phyloP scores from a whole-genome alignment of 257 asterid species.

The Nyctanthes arbortristis region DNA sequence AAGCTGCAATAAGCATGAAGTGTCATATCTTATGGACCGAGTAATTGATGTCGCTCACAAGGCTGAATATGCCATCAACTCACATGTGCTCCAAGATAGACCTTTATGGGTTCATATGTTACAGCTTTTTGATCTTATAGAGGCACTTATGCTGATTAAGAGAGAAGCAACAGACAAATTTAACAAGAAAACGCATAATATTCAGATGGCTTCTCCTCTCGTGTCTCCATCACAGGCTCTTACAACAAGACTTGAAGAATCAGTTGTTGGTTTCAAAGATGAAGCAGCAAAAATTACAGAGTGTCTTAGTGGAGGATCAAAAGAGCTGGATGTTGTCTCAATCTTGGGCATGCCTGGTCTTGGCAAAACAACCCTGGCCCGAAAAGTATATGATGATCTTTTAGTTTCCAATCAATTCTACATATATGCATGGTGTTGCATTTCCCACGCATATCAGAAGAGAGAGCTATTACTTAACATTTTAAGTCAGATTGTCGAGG shows the following conservation, averaged over 20 bases:
- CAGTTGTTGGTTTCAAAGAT: slow-evolving; percentile 23
- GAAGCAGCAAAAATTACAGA: slow-evolving; percentile 18
- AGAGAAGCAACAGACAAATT: background rate
- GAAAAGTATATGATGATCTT: slow-evolving; percentile 8
- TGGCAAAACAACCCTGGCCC: slow-evolving; percentile 26
- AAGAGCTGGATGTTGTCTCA: background rate
- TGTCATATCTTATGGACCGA: background rate
- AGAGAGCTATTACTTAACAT: slow-evolving; percentile 24
- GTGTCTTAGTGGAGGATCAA: slow-evolving; percentile 10
- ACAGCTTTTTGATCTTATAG: background rate
- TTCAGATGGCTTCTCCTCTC: background rate
- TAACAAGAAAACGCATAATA: background rate
- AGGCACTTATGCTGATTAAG: background rate
- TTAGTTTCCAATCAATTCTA: slow-evolving; percentile 1
- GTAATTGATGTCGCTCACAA: background rate
- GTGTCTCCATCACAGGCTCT: background rate
- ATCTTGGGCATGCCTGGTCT: slow-evolving; percentile 28
- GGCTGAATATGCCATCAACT: slow-evolving; percentile 8
- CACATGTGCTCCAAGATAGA: background rate
- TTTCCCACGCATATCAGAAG: slow-evolving; percentile 7
- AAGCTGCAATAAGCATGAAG: background rate
- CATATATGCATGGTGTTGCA: slow-evolving; percentile 9
- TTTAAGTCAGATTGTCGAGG: slow-evolving; percentile 1
- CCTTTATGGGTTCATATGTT: background rate
- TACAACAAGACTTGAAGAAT: background rate